phyloP scores from a whole-genome alignment of 306 rosid genomes.

The Fragaria nilgerrensis region DNA sequence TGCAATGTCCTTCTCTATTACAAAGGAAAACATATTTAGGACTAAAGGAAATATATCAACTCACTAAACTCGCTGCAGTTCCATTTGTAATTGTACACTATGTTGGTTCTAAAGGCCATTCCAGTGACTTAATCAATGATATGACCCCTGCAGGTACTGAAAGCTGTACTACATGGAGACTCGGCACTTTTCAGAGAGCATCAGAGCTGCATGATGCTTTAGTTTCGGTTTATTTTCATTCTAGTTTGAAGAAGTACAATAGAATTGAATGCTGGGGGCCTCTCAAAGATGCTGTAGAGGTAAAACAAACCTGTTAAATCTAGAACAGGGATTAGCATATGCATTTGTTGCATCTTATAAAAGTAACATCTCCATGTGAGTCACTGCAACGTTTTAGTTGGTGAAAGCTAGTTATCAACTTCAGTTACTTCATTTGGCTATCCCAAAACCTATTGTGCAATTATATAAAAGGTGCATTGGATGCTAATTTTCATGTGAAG shows the following conservation, averaged over 20 bases:
- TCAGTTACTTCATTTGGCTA: not conserved
- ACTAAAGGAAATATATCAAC: not conserved
- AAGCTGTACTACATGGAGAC: slow-evolving; percentile 82
- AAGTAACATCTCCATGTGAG: not conserved
- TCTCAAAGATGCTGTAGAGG: slow-evolving; percentile 78
- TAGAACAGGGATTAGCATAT: not conserved
- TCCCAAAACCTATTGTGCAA: not conserved
- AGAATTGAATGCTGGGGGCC: slow-evolving; percentile 92
- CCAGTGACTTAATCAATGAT: slow-evolving; percentile 2
- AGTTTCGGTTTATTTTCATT: slow-evolving; percentile 87
- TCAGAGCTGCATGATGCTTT: slow-evolving; percentile 62
- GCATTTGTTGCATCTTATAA: not conserved
- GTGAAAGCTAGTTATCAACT: slow-evolving; percentile 1
- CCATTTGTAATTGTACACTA: not conserved
- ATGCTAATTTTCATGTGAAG: not conserved
- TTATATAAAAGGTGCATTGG: not conserved
- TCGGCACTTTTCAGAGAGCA: slow-evolving; percentile 60
- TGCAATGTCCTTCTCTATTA: not conserved
- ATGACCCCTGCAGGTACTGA: slow-evolving; percentile 59
- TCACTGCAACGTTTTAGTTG: not conserved
- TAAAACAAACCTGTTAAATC: slow-evolving; percentile 14
- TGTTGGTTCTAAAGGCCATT: not conserved
- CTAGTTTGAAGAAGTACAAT: slow-evolving; percentile 71
- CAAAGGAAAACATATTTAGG: not conserved
- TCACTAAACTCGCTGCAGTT: not conserved